These are phyloP conservation scores for Maudiozyma pseudohumilis DNA, from an alignment of 805 yeast species.

Conservation along the genomic window DNA sequence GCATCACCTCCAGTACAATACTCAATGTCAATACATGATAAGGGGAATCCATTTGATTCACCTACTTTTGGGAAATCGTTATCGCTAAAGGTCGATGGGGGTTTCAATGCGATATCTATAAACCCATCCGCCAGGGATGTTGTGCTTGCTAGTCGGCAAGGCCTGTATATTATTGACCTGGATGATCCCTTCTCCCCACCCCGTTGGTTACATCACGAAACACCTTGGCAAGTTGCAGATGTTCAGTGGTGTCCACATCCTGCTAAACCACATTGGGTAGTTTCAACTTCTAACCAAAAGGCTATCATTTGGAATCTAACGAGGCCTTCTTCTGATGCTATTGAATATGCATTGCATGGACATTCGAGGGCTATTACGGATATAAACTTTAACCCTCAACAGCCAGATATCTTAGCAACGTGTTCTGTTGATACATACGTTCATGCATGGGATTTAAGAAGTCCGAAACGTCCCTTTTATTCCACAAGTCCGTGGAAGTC, in stretches of 20 bases:
- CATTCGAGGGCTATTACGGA: conserved; percentile 93
- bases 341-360: conserved; percentile 78
- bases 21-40: conserved; percentile 1
- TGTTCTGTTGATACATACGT: conserved; percentile 87
- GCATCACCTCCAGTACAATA: background rate
- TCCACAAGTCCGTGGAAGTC: conserved; percentile 93
- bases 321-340: conserved; percentile 57
- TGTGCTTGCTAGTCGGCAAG: conserved; percentile 73
- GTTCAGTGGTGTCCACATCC: conserved; percentile 97
- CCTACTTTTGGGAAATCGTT: conserved; percentile 72
- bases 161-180: conserved; percentile 80
- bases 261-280: conserved; percentile 79
- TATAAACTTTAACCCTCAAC: conserved; percentile 79
- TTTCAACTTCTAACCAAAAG: conserved; percentile 90
- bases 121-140: conserved; percentile 90
- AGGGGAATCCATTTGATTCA: conserved; percentile 23
- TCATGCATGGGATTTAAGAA: conserved; percentile 83
- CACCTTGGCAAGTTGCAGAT: conserved; percentile 98
- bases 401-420: conserved; percentile 83
- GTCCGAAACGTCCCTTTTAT: conserved; percentile 61
- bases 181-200: conserved; percentile 96
- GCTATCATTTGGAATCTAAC: conserved; percentile 91
- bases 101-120: conserved; percentile 82
- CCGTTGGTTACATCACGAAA: conserved; percentile 81
- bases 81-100: conserved; percentile 79